Evolutionary conservation across 192 early-diverging fungal species (phyloP), one percentile per base, ranked within the genome.

Genomic region (Coemansia pectinata): DNA sequence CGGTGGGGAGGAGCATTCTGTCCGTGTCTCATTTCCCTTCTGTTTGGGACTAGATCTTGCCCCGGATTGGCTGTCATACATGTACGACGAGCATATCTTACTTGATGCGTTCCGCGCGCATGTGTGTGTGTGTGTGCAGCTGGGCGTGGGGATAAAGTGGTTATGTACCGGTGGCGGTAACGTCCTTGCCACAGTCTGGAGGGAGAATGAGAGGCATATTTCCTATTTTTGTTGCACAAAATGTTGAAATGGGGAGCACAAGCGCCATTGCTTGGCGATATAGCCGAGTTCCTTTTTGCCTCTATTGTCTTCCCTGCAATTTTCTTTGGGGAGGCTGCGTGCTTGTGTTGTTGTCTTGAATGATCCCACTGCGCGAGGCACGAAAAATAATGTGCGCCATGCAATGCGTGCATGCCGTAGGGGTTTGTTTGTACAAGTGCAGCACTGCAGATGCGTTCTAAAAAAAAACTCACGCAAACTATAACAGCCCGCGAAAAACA

Each of bases 371-470:
- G 47, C 47, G 19, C 19, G n/a, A 9, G 47, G 47, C 47, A 48
- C 23, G 47, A 48, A 48, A 48, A 48, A 48, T n/a, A 48, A 48
- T 48, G 47, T 50, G 47, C 47, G 19, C 47, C 47, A 50, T 50
- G 47, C 47, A 50, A 50, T 50, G 47, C 47, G 9, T 50, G 47
- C 47, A 50, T 50, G 47, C n/a, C 47, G 47, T 23, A 5, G 47
- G 47, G n/a, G n/a, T 23, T 50, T 50, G 9, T 21, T 50, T 21
- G 47, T 21, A 9, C 47, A 50, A 50, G 47, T 50, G 19, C 47
- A 50, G 47, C 21, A 50, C 47, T 23, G 47, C 19, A 50, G 47
- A 21, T 21, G 47, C 19, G 9, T 50, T 50, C 47, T 50, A 21
- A 50, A 50, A 21, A 21, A 50, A 50, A 50, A 21, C 47, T 45